Evolutionary conservation across 2,329 filamentous ascomycete species (phyloP), one percentile per base, ranked within the genome.

Genomic region (Claviceps purpurea): DNA sequence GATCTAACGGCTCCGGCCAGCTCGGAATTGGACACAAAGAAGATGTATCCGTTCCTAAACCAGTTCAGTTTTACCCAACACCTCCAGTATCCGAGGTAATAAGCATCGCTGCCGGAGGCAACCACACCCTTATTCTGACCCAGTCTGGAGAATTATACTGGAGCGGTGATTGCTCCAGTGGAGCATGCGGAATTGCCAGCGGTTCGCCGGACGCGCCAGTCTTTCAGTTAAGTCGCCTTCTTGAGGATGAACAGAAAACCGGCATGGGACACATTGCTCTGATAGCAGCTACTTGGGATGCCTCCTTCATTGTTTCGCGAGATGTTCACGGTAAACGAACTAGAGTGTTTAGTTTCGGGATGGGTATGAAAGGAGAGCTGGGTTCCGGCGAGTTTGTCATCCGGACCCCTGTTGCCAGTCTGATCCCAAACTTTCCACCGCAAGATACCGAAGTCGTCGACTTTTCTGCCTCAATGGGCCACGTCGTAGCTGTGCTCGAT

Each of bases 41-140:
- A 62, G 85, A 89, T 60, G 79, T 87, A 47, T 84, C 82, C 1
- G 71, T 78, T 0, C 84, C 85, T 1, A 79, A 82, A 56, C 72
- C 70, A 56, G 81, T 79, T 56, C 59, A 76, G n/a, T 85, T 87
- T 64, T 62, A 70, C 5, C 65, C 70, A 2, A 63, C 65, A 14
- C 60, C 63, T 49, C 63, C 68, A 39, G 58, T 61, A 30, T 63
- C 69, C 14, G 61, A 64, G 26, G 64, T 75, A 52, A 58, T 62
- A 50, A 65, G 64, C 43, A 64, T 76, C 10, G 70, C 70, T 20
- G 73, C 87, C 7, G 91, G 91, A 4, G 90, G 90, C 1, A 96
- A 96, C 62, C 91, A 96, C 65, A 94, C 89, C 0, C 69, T 96
- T 4, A 64, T 95, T 10, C 71, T 89, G 11, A 79, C 77, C n/a